Conservation (phyloP, 441 rosid genomes). For the Jatropha podagrica region DNA sequence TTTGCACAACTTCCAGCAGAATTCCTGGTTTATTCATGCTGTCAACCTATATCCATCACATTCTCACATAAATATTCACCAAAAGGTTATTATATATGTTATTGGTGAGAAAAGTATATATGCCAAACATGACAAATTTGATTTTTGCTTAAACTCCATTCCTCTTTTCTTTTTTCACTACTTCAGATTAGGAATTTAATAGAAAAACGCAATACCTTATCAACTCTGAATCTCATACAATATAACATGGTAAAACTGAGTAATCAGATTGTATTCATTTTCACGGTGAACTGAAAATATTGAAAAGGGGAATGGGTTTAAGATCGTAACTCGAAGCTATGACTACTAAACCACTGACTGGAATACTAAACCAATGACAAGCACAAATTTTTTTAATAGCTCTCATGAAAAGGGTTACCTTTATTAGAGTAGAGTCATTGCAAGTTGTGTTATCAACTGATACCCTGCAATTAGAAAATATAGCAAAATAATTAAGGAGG, state of each 20-base stretch:
- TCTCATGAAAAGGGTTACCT: conserved; percentile 42
- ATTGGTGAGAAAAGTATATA: neutral
- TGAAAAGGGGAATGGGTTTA: too few species aligned
- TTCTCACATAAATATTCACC: neutral
- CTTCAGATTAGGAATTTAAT: neutral
- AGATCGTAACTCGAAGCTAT: neutral
- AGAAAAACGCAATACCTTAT: neutral
- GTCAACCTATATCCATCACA: conserved; percentile 54
- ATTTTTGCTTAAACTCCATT: neutral
- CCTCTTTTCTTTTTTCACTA: neutral
- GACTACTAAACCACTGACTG: neutral
- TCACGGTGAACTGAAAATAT: too few species aligned
- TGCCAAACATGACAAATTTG: neutral
- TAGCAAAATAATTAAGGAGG: neutral
- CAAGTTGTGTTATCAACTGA: conserved; percentile 75
- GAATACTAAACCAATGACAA: neutral
- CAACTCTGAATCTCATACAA: neutral
- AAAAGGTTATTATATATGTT: neutral
- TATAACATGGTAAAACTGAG: neutral
- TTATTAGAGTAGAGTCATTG: conserved; percentile 63
- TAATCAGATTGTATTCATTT: neutral
- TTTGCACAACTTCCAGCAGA: conserved; percentile 89
- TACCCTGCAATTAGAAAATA: conserved; percentile 48
- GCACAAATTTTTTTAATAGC: neutral
- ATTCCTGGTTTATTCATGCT: conserved; percentile 94